Evolutionary conservation across 2,329 filamentous ascomycete species (phyloP), one percentile per base, ranked within the genome.

Genomic region (Alternaria alternata): DNA sequence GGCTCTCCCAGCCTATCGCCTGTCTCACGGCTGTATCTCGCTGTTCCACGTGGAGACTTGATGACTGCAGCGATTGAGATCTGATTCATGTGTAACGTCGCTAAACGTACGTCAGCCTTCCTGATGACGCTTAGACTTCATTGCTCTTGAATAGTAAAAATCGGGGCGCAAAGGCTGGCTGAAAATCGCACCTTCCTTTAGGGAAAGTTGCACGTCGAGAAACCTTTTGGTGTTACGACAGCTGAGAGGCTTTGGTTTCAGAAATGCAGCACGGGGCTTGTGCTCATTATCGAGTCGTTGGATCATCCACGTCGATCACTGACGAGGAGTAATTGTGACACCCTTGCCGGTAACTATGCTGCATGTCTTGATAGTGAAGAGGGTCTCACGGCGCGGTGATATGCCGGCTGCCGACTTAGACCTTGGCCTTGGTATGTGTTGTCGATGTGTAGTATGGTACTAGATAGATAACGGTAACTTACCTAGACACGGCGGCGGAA

Each of bases 41-140:
- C 24, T 43, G 42, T 18, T 51, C 42, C 63, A 64, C 57, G 57
- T 64, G 59, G 48, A 30, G 12, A 28, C 36, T 34, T 48, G 26
- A 51, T 51, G 49, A 54, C 51, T 11, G 52, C 47, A 26, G 28
- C 26, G n/a, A 16, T 38, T 43, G 41, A 36, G 36, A 48, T 26
- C 54, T 36, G 48, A 32, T 46, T 43, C 24, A 22, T 55, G 59
- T 60, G 55, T 54, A 55, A 62, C 54, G 18, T 51, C 49, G 54
- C 53, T 54, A 51, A 42, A 52, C 51, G 32, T 24, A 56, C 38
- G n/a, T 28, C 26, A 41, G 28, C 26, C 42, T 57, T 51, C 32
- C n/a, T 64, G n/a, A 66, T 66, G 65, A 66, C 59, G 56, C 52
- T 38, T 63, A 59, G 44, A 63, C 20, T 58, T 44, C 26, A 49